Percentiles rank a stretch among this genome's conserved stretches.
phyloP scores from a whole-genome alignment of 805 yeast species.

The Zygosaccharomyces rouxii region DNA sequence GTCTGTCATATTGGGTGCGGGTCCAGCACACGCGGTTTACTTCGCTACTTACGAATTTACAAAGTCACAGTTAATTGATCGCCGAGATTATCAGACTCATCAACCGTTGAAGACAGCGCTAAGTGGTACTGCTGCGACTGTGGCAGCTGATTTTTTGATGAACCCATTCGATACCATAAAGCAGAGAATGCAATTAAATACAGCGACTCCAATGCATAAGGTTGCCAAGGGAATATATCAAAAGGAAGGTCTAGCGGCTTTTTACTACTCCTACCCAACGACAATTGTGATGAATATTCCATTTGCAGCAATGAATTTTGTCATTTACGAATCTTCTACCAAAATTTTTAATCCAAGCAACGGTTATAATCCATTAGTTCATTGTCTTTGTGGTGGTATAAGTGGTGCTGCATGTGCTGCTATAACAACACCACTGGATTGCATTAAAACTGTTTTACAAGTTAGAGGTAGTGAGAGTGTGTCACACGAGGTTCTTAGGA shows the following conservation, averaged over 20 bases:
- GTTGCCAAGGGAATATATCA: constrained; percentile 44
- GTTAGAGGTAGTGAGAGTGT: constrained; percentile 56
- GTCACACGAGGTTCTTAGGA: constrained; percentile 39
- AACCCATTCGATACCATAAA: constrained; percentile 94
- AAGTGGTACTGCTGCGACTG: constrained; percentile 89
- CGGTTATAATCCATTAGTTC: constrained; percentile 80
- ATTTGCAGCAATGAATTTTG: constrained; percentile 90
- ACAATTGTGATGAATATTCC: constrained; percentile 90
- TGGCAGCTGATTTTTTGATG: constrained; percentile 93
- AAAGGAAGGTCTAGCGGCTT: constrained; percentile 70
- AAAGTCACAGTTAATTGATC: constrained; percentile 36
- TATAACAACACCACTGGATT: constrained; percentile 88
- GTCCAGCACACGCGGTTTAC: constrained; percentile 97
- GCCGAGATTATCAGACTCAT: constrained; percentile 37
- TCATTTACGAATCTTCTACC: constrained; percentile 83
- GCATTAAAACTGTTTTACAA: constrained; percentile 86
- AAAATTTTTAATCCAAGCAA: constrained; percentile 72
- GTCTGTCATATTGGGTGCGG: constrained; percentile 93
- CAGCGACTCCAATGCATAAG: constrained; percentile 24
- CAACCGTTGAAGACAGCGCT: constrained; percentile 80
- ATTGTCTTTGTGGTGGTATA: constrained; percentile 87
- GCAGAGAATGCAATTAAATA: constrained; percentile 80
- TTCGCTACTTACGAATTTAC: constrained; percentile 89
- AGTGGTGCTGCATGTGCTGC: constrained; percentile 97
- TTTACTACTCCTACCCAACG: constrained; percentile 90